These are phyloP conservation scores for Xylariaceae sp. DNA, from an alignment of 2,329 filamentous ascomycete genomes.

Conservation along the genomic window DNA sequence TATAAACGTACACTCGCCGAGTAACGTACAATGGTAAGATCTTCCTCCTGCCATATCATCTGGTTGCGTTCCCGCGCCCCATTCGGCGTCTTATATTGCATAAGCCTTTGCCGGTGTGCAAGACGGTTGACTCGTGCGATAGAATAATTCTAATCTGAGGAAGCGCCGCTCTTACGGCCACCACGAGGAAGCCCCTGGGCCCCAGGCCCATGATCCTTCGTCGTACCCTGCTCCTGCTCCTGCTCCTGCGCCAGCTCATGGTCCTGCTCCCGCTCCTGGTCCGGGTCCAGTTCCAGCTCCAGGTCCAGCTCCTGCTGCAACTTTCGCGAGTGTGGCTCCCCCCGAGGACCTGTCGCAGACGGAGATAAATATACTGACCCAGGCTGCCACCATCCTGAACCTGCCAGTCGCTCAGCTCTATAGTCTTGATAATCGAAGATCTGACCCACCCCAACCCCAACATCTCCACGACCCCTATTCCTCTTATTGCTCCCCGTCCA, in stretches of 20 bases:
- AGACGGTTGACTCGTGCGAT: conserved; percentile 32
- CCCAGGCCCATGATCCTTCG: conserved; percentile 33
- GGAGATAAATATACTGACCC: conserved; percentile 33
- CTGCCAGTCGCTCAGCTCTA: conserved; percentile 30
- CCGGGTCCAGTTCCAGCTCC: not conserved
- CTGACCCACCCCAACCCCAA: conserved; percentile 22
- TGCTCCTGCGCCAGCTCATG: not conserved
- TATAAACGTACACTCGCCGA: conserved; percentile 25
- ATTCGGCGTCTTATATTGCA: conserved; percentile 33
- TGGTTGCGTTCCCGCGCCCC: conserved; percentile 20
- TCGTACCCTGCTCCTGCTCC: conserved; percentile 18
- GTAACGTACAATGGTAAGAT: conserved; percentile 35
- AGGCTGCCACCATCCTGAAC: conserved; percentile 33
- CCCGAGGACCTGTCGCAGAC: conserved; percentile 24
- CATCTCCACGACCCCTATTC: conserved; percentile 23
- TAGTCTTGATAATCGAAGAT: conserved; percentile 29
- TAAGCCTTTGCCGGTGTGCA: conserved; percentile 29
- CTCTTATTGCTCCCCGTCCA: conserved; percentile 19
- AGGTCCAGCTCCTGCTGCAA: not conserved
- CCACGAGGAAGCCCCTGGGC: conserved; percentile 35
- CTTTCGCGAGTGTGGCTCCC: conserved; percentile 24
- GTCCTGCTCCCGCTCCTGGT: conserved; percentile 12
- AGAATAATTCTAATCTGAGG: conserved; percentile 38
- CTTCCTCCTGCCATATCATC: conserved; percentile 30
- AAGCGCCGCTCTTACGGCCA: conserved; percentile 41